A percentile compares a stretch with the other conserved stretches of the same genome.
phyloP scores from a whole-genome alignment of 306 rosid genomes.

The Oxytropis ochrocephala region DNA sequence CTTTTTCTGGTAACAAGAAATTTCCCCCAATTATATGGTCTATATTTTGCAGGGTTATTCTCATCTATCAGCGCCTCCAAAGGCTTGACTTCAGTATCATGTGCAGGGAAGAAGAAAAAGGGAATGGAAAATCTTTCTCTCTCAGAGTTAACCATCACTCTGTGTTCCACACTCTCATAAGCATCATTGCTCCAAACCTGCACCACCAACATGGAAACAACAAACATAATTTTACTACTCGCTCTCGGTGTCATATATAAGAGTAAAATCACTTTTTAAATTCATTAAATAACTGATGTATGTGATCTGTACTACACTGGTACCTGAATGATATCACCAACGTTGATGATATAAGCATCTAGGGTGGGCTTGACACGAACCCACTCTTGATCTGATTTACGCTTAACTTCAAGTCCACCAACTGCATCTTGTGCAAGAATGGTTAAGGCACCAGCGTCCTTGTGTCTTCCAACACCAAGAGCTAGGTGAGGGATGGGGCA shows the following conservation, averaged over 20 bases:
- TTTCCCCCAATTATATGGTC: constrained; percentile 56
- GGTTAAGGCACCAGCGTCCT: constrained; percentile 46
- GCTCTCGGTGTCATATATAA: no score
- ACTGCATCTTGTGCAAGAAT: constrained; percentile 60
- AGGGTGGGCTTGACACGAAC: constrained; percentile 49
- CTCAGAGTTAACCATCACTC: constrained; percentile 45
- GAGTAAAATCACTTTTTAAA: no score
- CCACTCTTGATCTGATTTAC: constrained; percentile 59
- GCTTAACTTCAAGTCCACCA: constrained; percentile 56
- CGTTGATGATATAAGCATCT: constrained; percentile 47
- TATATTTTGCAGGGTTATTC: constrained; percentile 39
- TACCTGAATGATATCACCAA: constrained; percentile 63
- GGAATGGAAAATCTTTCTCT: constrained; percentile 51
- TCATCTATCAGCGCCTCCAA: constrained; percentile 42
- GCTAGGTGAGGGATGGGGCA: constrained; percentile 56
- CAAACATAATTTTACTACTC: not conserved
- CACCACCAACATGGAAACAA: not conserved
- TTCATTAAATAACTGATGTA: no score
- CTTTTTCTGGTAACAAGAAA: constrained; percentile 21
- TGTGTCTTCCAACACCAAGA: constrained; percentile 61
- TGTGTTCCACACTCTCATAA: constrained; percentile 66
- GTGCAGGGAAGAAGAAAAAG: constrained; percentile 48
- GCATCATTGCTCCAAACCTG: constrained; percentile 79
- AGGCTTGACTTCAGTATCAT: constrained; percentile 37
- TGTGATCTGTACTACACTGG: not conserved